Percentiles rank a stretch among this genome's conserved stretches.
phyloP scores from a whole-genome alignment of 2,329 filamentous ascomycete species.

The Paracoccidioides brasiliensis region DNA sequence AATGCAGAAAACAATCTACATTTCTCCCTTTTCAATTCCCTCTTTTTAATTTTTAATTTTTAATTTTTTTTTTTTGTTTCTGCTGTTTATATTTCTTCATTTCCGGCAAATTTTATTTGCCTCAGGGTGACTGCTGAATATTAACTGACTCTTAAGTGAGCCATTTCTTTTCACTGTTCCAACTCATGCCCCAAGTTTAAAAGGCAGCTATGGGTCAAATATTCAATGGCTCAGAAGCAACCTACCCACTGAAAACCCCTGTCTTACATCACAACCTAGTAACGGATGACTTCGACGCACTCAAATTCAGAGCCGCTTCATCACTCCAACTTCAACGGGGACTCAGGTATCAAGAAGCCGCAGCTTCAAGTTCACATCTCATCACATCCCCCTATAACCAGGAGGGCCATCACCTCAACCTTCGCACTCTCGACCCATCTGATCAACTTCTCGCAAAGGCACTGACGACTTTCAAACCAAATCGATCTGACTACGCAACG shows the following conservation, averaged over 20 bases:
- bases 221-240: neutral
- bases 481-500: slow-evolving; percentile 61
- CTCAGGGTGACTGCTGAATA: neutral
- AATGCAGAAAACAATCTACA: neutral
- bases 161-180: neutral
- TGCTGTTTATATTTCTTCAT: neutral
- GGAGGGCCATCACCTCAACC: slow-evolving; percentile 56
- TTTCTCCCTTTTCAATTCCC: too few species aligned
- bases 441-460: slow-evolving; percentile 60
- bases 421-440: slow-evolving; percentile 51
- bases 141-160: neutral
- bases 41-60: neutral
- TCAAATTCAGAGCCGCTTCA: slow-evolving; percentile 24
- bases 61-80: neutral
- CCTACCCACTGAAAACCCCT: neutral
- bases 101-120: too few species aligned
- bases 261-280: slow-evolving; percentile 22
- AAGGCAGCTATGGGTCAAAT: neutral
- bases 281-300: slow-evolving; percentile 21
- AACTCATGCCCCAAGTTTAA: neutral
- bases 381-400: slow-evolving; percentile 66
- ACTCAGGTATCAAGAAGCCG: slow-evolving; percentile 7
- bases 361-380: slow-evolving; percentile 29
- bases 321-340: slow-evolving; percentile 19
- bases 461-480: slow-evolving; percentile 49